Percentiles rank a stretch among this genome's conserved stretches.
These are phyloP conservation scores for Corylus heterophylla DNA, from an alignment of 306 rosid genomes.

Conservation along the genomic window DNA sequence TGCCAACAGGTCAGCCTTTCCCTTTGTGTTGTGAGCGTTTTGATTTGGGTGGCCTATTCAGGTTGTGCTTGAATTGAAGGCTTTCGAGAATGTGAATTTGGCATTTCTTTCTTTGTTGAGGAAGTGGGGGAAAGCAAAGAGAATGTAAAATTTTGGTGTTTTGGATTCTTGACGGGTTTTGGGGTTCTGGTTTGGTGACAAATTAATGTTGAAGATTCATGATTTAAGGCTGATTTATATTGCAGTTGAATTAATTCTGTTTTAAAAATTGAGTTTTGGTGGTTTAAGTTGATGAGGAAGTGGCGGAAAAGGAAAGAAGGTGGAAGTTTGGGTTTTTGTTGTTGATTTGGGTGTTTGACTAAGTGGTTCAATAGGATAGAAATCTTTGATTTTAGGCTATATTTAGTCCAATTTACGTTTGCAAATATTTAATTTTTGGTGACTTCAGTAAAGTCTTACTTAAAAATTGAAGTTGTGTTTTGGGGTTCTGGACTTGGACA, in stretches of 20 bases:
- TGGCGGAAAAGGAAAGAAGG: not conserved
- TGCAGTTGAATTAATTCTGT: not conserved
- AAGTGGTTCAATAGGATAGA: not conserved
- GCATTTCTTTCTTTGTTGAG: not conserved
- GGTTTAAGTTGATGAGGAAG: not conserved
- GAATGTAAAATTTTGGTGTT: not conserved
- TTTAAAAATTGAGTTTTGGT: not conserved
- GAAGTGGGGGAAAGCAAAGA: not conserved
- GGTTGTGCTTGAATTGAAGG: not conserved
- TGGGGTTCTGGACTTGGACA: not conserved
- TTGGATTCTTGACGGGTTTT: not conserved
- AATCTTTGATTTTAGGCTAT: not conserved
- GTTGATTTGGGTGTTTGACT: not conserved
- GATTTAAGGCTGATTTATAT: not conserved
- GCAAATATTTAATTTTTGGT: not conserved
- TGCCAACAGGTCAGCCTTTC: slow-evolving; percentile 69
- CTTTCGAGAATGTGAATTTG: not conserved
- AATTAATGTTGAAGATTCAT: not conserved
- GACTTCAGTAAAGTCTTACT: not conserved
- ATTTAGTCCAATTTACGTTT: not conserved
- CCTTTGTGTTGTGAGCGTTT: not conserved
- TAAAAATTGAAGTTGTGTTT: not conserved
- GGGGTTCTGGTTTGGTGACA: not conserved
- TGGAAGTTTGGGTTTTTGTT: not conserved
- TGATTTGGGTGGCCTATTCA: not conserved